Conservation (phyloP, 768 basidiomycete genomes). For the Mycena alexandri region DNA sequence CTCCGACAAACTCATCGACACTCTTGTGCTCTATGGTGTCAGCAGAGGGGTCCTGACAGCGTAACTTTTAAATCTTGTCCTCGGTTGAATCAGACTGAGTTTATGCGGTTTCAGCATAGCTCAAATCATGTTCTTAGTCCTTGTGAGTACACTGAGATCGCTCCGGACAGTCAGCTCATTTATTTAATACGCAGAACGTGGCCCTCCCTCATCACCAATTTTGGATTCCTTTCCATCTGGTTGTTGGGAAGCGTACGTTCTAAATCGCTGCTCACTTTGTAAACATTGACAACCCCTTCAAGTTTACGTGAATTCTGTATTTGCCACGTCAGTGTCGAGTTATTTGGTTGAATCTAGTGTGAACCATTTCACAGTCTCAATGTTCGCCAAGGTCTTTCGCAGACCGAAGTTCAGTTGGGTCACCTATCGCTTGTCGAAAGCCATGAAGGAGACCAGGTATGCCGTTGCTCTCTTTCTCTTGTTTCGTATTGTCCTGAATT, state of each 20-base stretch:
- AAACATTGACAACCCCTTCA: not conserved
- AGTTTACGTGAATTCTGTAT: slow-evolving; percentile 31
- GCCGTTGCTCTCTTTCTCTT: not conserved
- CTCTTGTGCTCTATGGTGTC: slow-evolving; percentile 27
- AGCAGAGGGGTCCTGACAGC: slow-evolving; percentile 30
- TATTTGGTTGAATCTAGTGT: not conserved
- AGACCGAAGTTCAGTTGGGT: slow-evolving; percentile 19
- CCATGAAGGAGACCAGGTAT: slow-evolving; percentile 21
- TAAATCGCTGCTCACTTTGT: not conserved
- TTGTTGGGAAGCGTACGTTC: slow-evolving; percentile 23
- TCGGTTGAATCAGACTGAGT: not conserved
- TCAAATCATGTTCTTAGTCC: slow-evolving; percentile 31
- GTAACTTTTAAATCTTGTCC: slow-evolving; percentile 3
- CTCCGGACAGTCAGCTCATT: not conserved
- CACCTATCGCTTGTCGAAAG: not conserved
- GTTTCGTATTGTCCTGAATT: not conserved
- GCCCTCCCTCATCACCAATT: slow-evolving; percentile 19
- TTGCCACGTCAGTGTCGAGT: slow-evolving; percentile 21
- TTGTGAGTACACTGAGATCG: not conserved
- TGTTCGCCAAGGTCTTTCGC: slow-evolving; percentile 24
- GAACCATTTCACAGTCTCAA: slow-evolving; percentile 18
- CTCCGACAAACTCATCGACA: slow-evolving; percentile 30
- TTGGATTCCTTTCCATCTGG: slow-evolving; percentile 29
- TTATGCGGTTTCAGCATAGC: slow-evolving; percentile 7
- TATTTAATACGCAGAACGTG: slow-evolving; percentile 6